phyloP scores from a whole-genome alignment of 768 basidiomycete genomes.

The Mycena olivaceomarginata region DNA sequence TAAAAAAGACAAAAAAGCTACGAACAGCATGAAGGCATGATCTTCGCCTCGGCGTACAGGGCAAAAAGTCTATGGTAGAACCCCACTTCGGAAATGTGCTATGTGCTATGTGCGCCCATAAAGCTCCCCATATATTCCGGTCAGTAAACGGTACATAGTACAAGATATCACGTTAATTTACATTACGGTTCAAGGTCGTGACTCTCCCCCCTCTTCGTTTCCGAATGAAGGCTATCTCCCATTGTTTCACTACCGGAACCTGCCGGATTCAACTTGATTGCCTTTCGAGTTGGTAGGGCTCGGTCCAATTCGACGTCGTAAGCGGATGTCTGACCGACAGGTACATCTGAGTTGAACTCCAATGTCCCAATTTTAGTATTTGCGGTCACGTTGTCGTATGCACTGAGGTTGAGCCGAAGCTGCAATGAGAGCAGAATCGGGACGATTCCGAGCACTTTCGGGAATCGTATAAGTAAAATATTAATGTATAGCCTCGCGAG shows the following conservation, averaged over 20 bases:
- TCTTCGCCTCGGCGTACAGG: too few relatives aligned
- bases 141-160: not conserved
- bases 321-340: not conserved
- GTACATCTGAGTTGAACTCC: not conserved
- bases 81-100: too few relatives aligned
- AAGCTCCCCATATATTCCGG: too few relatives aligned
- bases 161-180: not conserved
- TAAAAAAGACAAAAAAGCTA: too few relatives aligned
- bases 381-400: not conserved
- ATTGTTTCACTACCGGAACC: not conserved
- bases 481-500: not conserved
- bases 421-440: not conserved
- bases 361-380: not conserved
- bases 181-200: not conserved
- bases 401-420: constrained; percentile 4
- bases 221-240: not conserved
- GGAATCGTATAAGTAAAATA: not conserved
- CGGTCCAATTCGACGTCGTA: not conserved
- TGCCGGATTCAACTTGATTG: not conserved
- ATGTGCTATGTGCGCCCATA: too few relatives aligned
- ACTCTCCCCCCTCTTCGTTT: not conserved
- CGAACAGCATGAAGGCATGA: too few relatives aligned
- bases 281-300: not conserved
- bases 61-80: too few relatives aligned
- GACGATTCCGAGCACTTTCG: not conserved